These are phyloP conservation scores for Suillus subluteus DNA, from an alignment of 768 basidiomycete genomes.

Conservation along the genomic window DNA sequence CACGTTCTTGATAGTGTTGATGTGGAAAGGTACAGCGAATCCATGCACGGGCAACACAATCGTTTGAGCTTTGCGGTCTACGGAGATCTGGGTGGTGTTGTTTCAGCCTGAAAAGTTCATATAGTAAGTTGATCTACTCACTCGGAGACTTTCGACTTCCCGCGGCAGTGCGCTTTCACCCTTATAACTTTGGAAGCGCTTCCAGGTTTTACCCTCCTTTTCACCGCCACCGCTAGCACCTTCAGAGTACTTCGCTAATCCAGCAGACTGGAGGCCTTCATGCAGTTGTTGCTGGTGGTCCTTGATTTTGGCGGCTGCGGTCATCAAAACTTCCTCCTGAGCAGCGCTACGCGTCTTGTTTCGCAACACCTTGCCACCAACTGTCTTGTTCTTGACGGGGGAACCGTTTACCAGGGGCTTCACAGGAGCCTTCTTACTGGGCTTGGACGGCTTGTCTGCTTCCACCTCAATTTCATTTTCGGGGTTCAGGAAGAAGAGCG, in stretches of 20 bases:
- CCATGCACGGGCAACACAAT: constrained; percentile 93
- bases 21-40: constrained; percentile 96
- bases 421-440: constrained; percentile 53
- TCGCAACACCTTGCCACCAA: constrained; percentile 83
- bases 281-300: constrained; percentile 91
- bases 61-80: constrained; percentile 89
- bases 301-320: constrained; percentile 75
- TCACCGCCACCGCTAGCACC: constrained; percentile 73
- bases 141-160: constrained; percentile 80
- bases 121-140: constrained; percentile 40
- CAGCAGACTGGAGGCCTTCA: constrained; percentile 72
- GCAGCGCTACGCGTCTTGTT: constrained; percentile 89
- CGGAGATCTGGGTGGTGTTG: constrained; percentile 63
- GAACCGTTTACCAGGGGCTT: constrained; percentile 63
- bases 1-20: constrained; percentile 97
- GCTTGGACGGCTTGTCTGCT: constrained; percentile 59
- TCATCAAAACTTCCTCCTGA: constrained; percentile 82
- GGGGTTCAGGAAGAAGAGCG: constrained; percentile 80
- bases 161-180: constrained; percentile 88
- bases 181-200: constrained; percentile 95
- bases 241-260: constrained; percentile 82
- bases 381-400: constrained; percentile 72
- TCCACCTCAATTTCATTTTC: constrained; percentile 56
- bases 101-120: neutral
- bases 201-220: constrained; percentile 93